Percentiles rank a stretch among this genome's conserved stretches.
Conservation (phyloP, 2,329 filamentous ascomycete genomes). For the Beauveria brongniartii region DNA sequence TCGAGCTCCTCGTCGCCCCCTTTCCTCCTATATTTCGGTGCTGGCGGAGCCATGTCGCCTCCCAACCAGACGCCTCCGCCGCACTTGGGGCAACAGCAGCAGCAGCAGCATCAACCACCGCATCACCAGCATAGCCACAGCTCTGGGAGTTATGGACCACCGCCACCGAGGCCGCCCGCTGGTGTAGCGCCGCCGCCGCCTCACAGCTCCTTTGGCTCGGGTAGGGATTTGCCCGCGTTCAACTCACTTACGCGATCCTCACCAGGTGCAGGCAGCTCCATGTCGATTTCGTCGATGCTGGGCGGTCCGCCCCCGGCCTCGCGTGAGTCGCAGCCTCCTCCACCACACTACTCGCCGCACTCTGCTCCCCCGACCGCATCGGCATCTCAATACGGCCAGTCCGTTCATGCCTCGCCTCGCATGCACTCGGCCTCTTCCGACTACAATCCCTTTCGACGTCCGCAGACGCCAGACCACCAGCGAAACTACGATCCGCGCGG, state of each 20-base stretch:
- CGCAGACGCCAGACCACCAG: constrained; percentile 65
- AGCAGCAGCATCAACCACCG: constrained; percentile 21
- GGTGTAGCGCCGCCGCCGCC: constrained; percentile 33
- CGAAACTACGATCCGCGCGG: constrained; percentile 44
- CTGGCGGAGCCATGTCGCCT: constrained; percentile 25
- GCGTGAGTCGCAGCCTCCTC: constrained; percentile 34
- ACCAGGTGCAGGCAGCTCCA: constrained; percentile 41
- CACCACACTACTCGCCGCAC: constrained; percentile 35
- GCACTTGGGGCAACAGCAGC: constrained; percentile 20
- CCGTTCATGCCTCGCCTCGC: constrained; percentile 47
- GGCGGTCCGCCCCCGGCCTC: constrained; percentile 39
- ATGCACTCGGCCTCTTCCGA: constrained; percentile 49
- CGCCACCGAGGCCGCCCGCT: constrained; percentile 37
- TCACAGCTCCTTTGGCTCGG: constrained; percentile 36
- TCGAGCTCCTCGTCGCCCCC: constrained; percentile 36
- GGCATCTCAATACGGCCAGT: constrained; percentile 37
- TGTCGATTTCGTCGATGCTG: constrained; percentile 56
- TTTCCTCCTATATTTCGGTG: constrained; percentile 23
- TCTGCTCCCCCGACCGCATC: constrained; percentile 30
- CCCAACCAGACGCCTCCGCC: constrained; percentile 36
- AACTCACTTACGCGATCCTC: constrained; percentile 39
- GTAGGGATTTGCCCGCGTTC: constrained; percentile 47
- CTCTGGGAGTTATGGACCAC: constrained; percentile 33
- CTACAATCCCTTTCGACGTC: constrained; percentile 55
- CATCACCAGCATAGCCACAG: constrained; percentile 19